A percentile compares a stretch with the other conserved stretches of the same genome.
phyloP scores from a whole-genome alignment of 805 yeast genomes.

The Kazachstania martiniae region DNA sequence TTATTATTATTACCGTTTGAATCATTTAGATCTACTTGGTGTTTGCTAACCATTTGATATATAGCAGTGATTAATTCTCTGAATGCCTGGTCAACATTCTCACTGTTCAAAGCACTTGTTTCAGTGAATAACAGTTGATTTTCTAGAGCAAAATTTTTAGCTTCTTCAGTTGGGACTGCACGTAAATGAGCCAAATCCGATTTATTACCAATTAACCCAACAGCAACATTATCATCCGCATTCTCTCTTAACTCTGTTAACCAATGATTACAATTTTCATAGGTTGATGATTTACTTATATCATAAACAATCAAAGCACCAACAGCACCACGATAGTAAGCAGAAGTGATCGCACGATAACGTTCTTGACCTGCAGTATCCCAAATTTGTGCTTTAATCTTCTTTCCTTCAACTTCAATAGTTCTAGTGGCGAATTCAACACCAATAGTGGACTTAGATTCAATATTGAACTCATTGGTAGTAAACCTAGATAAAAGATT shows the following conservation, averaged over 20 bases:
- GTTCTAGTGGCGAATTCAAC: slow-evolving; percentile 98
- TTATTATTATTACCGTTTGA: slow-evolving; percentile 26
- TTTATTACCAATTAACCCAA: slow-evolving; percentile 88
- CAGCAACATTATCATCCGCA: slow-evolving; percentile 90
- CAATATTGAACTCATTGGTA: slow-evolving; percentile 89
- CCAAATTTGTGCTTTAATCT: slow-evolving; percentile 90
- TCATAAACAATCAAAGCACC: slow-evolving; percentile 95
- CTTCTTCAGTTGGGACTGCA: slow-evolving; percentile 97
- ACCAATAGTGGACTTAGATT: slow-evolving; percentile 90
- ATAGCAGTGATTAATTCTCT: slow-evolving; percentile 87
- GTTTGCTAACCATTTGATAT: slow-evolving; percentile 88
- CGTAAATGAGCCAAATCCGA: slow-evolving; percentile 84
- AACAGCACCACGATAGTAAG: slow-evolving; percentile 95
- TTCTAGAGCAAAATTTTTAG: slow-evolving; percentile 86
- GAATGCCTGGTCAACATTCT: slow-evolving; percentile 91
- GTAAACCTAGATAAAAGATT: slow-evolving; percentile 89
- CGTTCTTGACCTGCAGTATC: slow-evolving; percentile 99
- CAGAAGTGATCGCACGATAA: slow-evolving; percentile 94
- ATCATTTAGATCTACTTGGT: slow-evolving; percentile 82
- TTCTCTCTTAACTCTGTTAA: slow-evolving; percentile 82
- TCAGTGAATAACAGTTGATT: slow-evolving; percentile 88
- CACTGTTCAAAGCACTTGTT: slow-evolving; percentile 88
- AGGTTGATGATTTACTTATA: slow-evolving; percentile 80
- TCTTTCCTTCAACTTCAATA: slow-evolving; percentile 71
- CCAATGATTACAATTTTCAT: slow-evolving; percentile 82